Evolutionary conservation across 805 yeast genomes (phyloP).

Genomic region (Teunomyces cretensis): DNA sequence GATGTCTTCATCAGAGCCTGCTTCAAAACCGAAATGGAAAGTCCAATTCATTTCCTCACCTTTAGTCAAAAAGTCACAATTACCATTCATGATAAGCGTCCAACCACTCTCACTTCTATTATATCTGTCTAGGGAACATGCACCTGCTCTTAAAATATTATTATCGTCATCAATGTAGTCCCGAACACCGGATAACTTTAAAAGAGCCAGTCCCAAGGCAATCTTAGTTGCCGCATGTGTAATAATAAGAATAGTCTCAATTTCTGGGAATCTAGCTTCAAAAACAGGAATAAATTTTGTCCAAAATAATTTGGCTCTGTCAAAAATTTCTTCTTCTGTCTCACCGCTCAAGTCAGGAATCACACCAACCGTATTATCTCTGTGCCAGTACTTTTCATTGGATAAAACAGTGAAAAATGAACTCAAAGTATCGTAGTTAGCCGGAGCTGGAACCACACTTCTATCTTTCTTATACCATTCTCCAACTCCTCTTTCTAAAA

Average conservation of each 20-base stretch:
- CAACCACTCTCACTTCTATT: conserved; percentile 43
- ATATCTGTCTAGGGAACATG: conserved; percentile 79
- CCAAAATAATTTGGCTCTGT: conserved; percentile 59
- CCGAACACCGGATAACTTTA: conserved; percentile 51
- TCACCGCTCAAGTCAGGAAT: conserved; percentile 74
- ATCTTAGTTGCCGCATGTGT: conserved; percentile 95
- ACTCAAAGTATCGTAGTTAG: conserved; percentile 46
- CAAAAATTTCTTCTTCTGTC: conserved; percentile 64
- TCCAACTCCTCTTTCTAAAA: conserved; percentile 80
- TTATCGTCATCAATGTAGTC: conserved; percentile 48
- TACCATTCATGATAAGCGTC: conserved; percentile 69
- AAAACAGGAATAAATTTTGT: conserved; percentile 54
- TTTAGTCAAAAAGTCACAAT: conserved; percentile 60
- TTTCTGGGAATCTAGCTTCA: conserved; percentile 56
- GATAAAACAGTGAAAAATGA: conserved; percentile 50
- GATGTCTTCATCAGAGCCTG: conserved; percentile 88
- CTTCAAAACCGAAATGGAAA: conserved; percentile 72
- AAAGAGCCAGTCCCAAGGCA: conserved; percentile 76
- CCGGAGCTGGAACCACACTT: conserved; percentile 69
- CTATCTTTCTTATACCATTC: conserved; percentile 87
- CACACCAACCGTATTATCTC: conserved; percentile 54
- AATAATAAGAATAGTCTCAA: conserved; percentile 65
- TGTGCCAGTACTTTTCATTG: conserved; percentile 31
- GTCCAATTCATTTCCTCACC: conserved; percentile 97
- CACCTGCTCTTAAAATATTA: conserved; percentile 62